Evolutionary conservation across 495 filamentous ascomycete genomes (phyloP).

Genomic region (Poronia punctata): DNA sequence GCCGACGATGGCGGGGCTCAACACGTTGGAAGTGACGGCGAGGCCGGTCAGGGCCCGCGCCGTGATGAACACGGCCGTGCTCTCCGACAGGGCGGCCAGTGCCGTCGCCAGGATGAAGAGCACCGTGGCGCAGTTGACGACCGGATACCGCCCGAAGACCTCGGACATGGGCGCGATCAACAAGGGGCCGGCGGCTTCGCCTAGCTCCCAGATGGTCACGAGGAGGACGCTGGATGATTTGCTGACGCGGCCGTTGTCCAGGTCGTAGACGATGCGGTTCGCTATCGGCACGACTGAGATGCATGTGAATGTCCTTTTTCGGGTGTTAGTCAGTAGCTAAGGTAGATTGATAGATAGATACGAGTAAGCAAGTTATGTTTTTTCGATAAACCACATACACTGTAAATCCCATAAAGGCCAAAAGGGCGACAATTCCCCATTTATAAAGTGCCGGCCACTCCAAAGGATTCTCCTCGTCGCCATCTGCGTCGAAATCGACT

Average conservation of each 20-base stretch:
- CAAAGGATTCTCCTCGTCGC: constrained; percentile 47
- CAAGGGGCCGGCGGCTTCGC: constrained; percentile 50
- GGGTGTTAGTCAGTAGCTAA: constrained; percentile 14
- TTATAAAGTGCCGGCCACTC: constrained; percentile 46
- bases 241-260: constrained; percentile 28
- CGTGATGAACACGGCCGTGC: constrained; percentile 36
- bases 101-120: constrained; percentile 43
- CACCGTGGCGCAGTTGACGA: constrained; percentile 45
- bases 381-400: constrained; percentile 38
- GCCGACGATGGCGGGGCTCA: constrained; percentile 53
- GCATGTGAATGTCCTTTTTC: constrained; percentile 46
- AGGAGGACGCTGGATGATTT: constrained; percentile 45
- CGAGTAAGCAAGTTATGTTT: background rate
- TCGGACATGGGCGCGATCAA: constrained; percentile 55
- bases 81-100: constrained; percentile 36
- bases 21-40: constrained; percentile 47
- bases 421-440: constrained; percentile 39
- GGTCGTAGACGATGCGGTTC: constrained; percentile 39
- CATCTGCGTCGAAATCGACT: constrained; percentile 39
- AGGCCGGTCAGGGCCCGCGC: constrained; percentile 45
- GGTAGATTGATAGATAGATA: background rate
- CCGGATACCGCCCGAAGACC: constrained; percentile 47
- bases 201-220: constrained; percentile 53
- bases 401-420: constrained; percentile 47
- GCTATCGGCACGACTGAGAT: constrained; percentile 50